Evolutionary conservation across 305 asterid genomes (phyloP), one percentile per base, ranked within the genome.

Genomic region (Andrographis paniculata): DNA sequence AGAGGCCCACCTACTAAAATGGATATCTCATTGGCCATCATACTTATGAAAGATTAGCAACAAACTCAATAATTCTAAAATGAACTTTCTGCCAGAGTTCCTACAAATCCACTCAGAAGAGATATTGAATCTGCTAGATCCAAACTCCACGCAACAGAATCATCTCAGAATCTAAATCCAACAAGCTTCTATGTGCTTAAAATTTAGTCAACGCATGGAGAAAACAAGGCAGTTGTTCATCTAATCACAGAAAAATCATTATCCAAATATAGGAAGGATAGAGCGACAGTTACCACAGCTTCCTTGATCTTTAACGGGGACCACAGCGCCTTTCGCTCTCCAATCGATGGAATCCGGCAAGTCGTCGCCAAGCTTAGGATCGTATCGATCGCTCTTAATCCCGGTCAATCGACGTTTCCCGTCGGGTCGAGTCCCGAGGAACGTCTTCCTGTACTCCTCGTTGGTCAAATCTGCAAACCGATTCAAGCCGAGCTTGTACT

Each of bases 271-370:
- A 15, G 44, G 14, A 14, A 42, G 17, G 12, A 18, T n/a, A 20
- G 17, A 12, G 11, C 1, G 27, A 50, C n/a, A 50, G 4, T 30
- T 60, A 80, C 91, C 92, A 23, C 92, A 80, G 56, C 75, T 68
- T 27, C 92, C 92, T 61, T 80, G 92, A 69, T 80, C 76, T 49
- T 80, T 80, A 63, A 80, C 63, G 27, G 62, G 59, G 51, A 27
- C 61, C 18, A 80, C 80, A 3, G 82, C 92, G 16, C 83, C 86
- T 49, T 65, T 60, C 35, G 50, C 43, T 55, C 82, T 72, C 91
- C 91, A 80, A 60, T 80, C 91, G 36, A 80, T 27, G 15, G 77
- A 66, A 1, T 69, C 83, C 64, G 91, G 86, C 70, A 77, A 52
- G 28, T 50, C 45, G 9, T 71, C 80, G 1, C 78, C 75, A 11